A percentile compares a stretch with the other conserved stretches of the same genome.
Conservation (phyloP, 192 early-diverging fungal species). For the Neocallimastix lanati region DNA sequence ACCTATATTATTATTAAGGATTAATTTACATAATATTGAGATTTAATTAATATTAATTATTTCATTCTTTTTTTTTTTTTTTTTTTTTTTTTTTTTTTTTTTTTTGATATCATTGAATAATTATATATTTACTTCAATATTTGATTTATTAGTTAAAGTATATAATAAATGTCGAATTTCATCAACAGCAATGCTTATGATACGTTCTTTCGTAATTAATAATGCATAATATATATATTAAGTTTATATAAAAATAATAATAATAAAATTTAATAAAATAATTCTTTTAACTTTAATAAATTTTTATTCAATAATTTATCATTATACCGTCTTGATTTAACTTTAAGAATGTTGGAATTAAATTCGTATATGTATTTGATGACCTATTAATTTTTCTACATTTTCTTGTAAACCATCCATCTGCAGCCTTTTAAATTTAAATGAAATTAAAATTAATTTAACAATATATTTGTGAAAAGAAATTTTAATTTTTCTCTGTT, state of each 20-base stretch:
- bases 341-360: slow-evolving; percentile 50
- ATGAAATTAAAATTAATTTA: not conserved
- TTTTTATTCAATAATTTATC: too few species aligned
- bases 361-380: slow-evolving; percentile 34
- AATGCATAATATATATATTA: not conserved
- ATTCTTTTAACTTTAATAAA: too few species aligned
- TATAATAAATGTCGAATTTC: slow-evolving; percentile 48
- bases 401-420: slow-evolving; percentile 68
- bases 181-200: slow-evolving; percentile 49
- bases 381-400: slow-evolving; percentile 62
- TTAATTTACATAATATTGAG: too few species aligned
- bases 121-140: slow-evolving; percentile 32
- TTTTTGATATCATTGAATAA: too few species aligned
- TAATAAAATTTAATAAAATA: too few species aligned
- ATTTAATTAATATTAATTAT: too few species aligned
- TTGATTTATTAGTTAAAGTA: slow-evolving; percentile 43
- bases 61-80: too few species aligned
- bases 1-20: too few species aligned
- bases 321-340: not conserved
- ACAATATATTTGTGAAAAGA: too few species aligned
- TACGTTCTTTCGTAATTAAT: slow-evolving; percentile 19
- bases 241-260: too few species aligned
- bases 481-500: too few species aligned
- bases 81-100: too few species aligned
- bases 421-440: slow-evolving; percentile 22